phyloP scores from a whole-genome alignment of 495 filamentous ascomycete species.

The Penicillium coprophilum region DNA sequence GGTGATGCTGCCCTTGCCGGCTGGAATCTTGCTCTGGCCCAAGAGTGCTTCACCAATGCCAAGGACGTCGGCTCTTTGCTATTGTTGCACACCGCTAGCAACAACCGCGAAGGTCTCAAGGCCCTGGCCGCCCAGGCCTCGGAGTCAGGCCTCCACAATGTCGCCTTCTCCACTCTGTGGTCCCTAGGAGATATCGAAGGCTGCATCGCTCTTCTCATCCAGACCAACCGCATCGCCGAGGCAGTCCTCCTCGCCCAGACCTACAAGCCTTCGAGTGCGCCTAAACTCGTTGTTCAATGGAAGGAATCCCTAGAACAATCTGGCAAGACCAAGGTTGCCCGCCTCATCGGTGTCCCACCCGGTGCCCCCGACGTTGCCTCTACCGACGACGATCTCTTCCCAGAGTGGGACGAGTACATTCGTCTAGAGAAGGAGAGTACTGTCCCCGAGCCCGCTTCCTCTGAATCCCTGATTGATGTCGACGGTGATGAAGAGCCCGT shows the following conservation, averaged over 20 bases:
- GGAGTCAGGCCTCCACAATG: constrained; percentile 76
- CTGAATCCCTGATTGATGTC: constrained; percentile 51
- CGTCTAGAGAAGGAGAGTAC: constrained; percentile 70
- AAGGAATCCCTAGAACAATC: constrained; percentile 73
- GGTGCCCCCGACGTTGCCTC: constrained; percentile 47
- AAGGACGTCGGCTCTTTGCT: constrained; percentile 88
- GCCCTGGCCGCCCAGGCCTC: constrained; percentile 72
- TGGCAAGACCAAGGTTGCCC: constrained; percentile 79
- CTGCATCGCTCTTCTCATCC: constrained; percentile 76
- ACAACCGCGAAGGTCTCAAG: constrained; percentile 69
- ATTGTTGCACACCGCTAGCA: constrained; percentile 79
- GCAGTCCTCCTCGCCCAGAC: constrained; percentile 90
- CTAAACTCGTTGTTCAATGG: constrained; percentile 70
- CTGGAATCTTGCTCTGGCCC: constrained; percentile 85
- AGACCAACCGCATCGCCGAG: constrained; percentile 77
- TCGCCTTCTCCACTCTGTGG: constrained; percentile 90
- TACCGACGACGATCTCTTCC: constrained; percentile 89
- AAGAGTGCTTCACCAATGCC: constrained; percentile 87
- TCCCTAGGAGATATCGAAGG: constrained; percentile 76
- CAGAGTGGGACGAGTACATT: constrained; percentile 91
- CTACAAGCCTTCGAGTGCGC: constrained; percentile 80
- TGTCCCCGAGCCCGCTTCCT: constrained; percentile 40
- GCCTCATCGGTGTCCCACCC: constrained; percentile 79
- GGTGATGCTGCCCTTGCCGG: constrained; percentile 83
- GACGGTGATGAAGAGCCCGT: constrained; percentile 38